phyloP scores from a whole-genome alignment of 192 early-diverging fungal species.

The Coemansia sp. region DNA sequence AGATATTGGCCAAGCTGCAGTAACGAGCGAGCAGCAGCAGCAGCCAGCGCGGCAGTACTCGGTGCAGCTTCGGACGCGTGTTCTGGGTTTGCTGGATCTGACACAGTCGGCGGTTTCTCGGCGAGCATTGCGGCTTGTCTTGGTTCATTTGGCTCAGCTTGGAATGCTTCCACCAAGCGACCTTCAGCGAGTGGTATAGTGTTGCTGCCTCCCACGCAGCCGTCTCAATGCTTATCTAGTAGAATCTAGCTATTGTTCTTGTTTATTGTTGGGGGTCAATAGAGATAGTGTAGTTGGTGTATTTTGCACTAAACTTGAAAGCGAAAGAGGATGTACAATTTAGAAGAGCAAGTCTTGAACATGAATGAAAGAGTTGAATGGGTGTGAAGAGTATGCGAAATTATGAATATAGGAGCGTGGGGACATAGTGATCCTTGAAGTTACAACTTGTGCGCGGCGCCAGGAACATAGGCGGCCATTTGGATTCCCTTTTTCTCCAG shows the following conservation, averaged over 20 bases:
- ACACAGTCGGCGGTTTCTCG: neutral
- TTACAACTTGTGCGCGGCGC: conserved; percentile 19
- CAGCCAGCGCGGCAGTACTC: conserved; percentile 25
- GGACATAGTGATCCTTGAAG: neutral
- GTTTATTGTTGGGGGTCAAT: neutral
- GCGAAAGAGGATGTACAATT: conserved; percentile 5
- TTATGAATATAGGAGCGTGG: neutral
- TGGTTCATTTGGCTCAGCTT: conserved; percentile 27
- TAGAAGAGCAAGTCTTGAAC: conserved; percentile 1
- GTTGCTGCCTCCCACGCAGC: neutral
- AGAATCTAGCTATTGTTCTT: conserved; percentile 11
- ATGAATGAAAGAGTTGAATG: conserved; percentile 1
- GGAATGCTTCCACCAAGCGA: conserved; percentile 34
- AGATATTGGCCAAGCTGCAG: neutral
- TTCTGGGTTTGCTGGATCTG: conserved; percentile 34
- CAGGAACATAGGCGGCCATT: conserved; percentile 65
- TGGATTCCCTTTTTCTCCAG: conserved; percentile 76
- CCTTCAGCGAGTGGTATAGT: conserved; percentile 29
- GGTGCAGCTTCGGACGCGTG: conserved; percentile 31
- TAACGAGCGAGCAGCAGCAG: conserved; percentile 4
- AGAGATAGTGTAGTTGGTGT: neutral
- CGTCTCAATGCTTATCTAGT: neutral
- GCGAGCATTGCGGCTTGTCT: conserved; percentile 20
- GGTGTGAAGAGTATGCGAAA: conserved; percentile 1
- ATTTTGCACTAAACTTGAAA: neutral